Evolutionary conservation across 345 rosid genomes (phyloP).

Genomic region (Salix arbutifolia): DNA sequence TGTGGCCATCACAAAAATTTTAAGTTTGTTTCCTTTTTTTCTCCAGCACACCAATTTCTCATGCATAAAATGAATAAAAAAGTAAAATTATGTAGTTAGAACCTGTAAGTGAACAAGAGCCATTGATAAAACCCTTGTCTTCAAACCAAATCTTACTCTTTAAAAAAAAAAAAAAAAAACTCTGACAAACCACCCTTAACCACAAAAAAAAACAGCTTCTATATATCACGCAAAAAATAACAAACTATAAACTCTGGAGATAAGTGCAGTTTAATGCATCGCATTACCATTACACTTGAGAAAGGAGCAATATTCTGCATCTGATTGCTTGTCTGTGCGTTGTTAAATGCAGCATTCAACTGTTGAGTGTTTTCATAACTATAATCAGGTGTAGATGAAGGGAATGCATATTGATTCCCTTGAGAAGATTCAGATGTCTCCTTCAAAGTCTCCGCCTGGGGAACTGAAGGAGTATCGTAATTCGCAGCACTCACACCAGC

Average conservation of each 20-base stretch:
- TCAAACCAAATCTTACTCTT: neutral
- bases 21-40: neutral
- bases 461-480: slow-evolving; percentile 57
- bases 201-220: neutral
- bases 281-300: slow-evolving; percentile 73
- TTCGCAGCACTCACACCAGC: slow-evolving; percentile 42
- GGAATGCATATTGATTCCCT: slow-evolving; percentile 65
- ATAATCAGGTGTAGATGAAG: slow-evolving; percentile 63
- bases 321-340: slow-evolving; percentile 58
- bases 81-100: neutral
- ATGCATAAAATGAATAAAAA: neutral
- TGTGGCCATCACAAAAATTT: neutral
- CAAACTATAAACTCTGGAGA: neutral
- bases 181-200: neutral
- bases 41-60: neutral
- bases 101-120: neutral
- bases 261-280: neutral
- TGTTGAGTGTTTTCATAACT: slow-evolving; percentile 60
- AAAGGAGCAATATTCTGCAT: slow-evolving; percentile 63
- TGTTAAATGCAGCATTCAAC: slow-evolving; percentile 52
- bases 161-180: neutral
- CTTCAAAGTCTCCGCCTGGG: slow-evolving; percentile 58
- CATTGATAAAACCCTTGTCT: neutral
- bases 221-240: neutral
- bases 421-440: slow-evolving; percentile 54